phyloP scores from a whole-genome alignment of 2,329 filamentous ascomycete species.

The Beauveria bassiana region DNA sequence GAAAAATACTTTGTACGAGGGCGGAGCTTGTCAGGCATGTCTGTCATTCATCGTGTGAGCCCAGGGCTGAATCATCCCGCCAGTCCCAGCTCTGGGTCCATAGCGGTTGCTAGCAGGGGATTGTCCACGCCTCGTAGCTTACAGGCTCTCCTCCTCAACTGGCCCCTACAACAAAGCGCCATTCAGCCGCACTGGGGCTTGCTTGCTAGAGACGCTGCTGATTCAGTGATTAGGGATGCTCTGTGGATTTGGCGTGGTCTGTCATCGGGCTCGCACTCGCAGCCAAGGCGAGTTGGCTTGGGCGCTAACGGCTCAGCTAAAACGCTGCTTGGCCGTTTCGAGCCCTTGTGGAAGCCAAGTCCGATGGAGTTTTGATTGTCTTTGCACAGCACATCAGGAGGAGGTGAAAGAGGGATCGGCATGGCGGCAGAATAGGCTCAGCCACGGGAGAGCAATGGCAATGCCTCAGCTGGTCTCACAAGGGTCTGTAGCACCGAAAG shows the following conservation, averaged over 20 bases:
- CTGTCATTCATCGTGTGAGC: background rate
- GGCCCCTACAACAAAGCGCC: background rate
- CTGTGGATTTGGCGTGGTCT: background rate
- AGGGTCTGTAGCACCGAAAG: no score
- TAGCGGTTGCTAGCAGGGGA: slow-evolving; percentile 2
- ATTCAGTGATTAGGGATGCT: background rate
- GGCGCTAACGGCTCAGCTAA: background rate
- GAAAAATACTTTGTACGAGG: background rate
- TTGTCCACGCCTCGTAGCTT: background rate
- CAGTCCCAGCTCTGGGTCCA: background rate
- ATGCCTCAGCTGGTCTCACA: no score
- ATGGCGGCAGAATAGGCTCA: no score
- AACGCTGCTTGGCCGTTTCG: background rate
- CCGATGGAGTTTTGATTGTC: no score
- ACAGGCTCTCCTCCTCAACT: no score
- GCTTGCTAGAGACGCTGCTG: no score
- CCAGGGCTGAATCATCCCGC: slow-evolving; percentile 7
- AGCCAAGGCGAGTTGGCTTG: background rate
- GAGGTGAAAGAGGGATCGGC: no score
- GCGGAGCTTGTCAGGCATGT: slow-evolving; percentile 1
- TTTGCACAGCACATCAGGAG: no score
- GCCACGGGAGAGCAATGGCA: no score
- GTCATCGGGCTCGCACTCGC: background rate
- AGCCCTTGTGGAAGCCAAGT: no score
- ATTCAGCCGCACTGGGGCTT: slow-evolving; percentile 9